These are phyloP conservation scores for Geranomyces variabilis DNA, from an alignment of 192 early-diverging fungal species.

Conservation along the genomic window DNA sequence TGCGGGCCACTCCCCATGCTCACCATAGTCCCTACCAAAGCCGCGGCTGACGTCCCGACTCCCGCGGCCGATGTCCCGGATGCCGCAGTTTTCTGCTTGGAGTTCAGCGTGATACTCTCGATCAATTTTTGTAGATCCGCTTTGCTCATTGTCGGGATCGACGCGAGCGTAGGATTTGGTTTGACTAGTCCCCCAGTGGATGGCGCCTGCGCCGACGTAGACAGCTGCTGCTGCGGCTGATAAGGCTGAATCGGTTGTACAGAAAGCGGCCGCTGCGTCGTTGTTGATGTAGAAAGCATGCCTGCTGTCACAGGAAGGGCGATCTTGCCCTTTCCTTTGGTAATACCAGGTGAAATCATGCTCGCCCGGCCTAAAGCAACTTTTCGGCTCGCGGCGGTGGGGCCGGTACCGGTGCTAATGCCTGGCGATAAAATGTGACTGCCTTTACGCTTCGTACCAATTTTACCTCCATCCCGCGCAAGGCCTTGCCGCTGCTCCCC, in stretches of 20 bases:
- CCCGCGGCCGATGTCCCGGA: constrained; percentile 9
- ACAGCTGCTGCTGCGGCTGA: constrained; percentile 16
- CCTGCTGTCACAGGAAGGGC: not conserved
- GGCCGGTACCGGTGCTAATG: not conserved
- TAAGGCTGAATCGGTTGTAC: not conserved
- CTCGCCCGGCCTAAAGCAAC: not conserved
- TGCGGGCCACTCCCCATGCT: too few relatives aligned
- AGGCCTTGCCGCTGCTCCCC: constrained; percentile 10
- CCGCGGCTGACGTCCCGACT: too few relatives aligned
- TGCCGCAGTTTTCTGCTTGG: constrained; percentile 16
- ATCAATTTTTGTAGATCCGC: constrained; percentile 26
- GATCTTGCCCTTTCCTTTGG: not conserved
- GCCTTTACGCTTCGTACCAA: constrained; percentile 27
- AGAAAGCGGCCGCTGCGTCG: not conserved
- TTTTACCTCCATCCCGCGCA: constrained; percentile 15
- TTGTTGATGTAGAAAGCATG: not conserved
- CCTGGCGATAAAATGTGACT: not conserved
- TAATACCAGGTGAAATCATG: not conserved
- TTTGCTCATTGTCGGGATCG: not conserved
- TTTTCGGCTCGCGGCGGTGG: not conserved
- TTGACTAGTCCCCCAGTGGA: not conserved
- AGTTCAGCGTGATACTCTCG: constrained; percentile 19
- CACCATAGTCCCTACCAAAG: too few relatives aligned
- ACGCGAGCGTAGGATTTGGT: not conserved
- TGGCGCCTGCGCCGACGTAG: not conserved